These are phyloP conservation scores for Trichoderma erinaceum DNA, from an alignment of 495 filamentous ascomycete genomes.

Conservation along the genomic window DNA sequence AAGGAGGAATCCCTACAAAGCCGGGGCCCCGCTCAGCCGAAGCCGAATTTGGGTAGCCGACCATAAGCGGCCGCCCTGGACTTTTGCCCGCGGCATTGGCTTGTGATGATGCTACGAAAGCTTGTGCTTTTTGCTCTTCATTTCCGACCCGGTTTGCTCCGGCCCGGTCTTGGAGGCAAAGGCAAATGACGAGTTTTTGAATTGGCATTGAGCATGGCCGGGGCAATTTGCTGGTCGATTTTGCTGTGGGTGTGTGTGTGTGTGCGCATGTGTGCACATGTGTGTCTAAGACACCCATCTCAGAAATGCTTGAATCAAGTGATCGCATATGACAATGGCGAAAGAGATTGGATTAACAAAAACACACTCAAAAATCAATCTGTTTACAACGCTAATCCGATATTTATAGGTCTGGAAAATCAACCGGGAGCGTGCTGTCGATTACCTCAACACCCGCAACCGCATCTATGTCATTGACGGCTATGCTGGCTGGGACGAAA, in stretches of 20 bases:
- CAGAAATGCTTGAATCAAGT: no score
- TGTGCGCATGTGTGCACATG: no score
- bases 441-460: conserved; percentile 97
- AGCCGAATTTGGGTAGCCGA: conserved; percentile 1
- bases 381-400: neutral
- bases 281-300: no score
- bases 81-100: neutral
- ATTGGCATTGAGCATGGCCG: neutral
- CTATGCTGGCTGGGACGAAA: conserved; percentile 96
- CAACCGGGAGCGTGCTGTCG: conserved; percentile 96
- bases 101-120: neutral
- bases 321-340: no score
- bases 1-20: neutral
- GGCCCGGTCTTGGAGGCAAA: neutral
- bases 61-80: conserved; percentile 7
- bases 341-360: neutral
- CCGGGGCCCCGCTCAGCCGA: conserved; percentile 1
- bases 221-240: neutral
- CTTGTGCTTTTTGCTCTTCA: neutral
- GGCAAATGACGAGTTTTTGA: neutral
- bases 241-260: no score
- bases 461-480: conserved; percentile 98
- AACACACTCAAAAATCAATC: no score
- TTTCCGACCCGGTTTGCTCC: conserved; percentile 4
- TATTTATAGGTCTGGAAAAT: conserved; percentile 86